phyloP scores from a whole-genome alignment of 345 rosid species.

The Cardamine chenopodiifolia region DNA sequence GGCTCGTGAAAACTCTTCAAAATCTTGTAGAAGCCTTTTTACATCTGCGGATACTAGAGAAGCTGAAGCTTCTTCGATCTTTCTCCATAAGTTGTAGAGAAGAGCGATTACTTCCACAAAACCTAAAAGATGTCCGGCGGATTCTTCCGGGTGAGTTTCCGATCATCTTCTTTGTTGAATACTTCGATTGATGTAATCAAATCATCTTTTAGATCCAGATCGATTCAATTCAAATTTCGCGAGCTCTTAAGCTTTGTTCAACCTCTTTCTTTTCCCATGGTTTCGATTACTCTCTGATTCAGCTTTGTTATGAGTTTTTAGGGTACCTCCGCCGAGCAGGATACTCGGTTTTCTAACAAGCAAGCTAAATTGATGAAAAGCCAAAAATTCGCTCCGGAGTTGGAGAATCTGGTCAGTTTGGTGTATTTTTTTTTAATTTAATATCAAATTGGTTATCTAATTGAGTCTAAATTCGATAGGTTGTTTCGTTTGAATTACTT shows the following conservation, averaged over 20 bases:
- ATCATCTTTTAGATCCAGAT: conserved; percentile 41
- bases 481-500: neutral
- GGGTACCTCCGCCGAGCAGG: conserved; percentile 99
- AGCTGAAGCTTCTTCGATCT: conserved; percentile 19
- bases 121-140: conserved; percentile 76
- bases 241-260: neutral
- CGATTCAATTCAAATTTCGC: conserved; percentile 20
- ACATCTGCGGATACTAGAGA: neutral
- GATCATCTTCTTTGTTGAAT: neutral
- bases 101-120: conserved; percentile 19
- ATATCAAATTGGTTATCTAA: neutral
- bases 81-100: neutral
- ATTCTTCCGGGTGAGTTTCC: conserved; percentile 62
- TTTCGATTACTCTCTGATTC: neutral
- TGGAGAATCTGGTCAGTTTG: conserved; percentile 76
- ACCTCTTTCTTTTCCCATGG: neutral
- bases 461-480: neutral
- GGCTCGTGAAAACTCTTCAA: conserved; percentile 34
- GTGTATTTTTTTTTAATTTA: neutral
- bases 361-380: conserved; percentile 91
- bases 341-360: conserved; percentile 98
- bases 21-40: conserved; percentile 25
- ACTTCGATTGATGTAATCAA: neutral
- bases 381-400: conserved; percentile 86
- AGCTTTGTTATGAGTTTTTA: conserved; percentile 23